These are phyloP conservation scores for Huntiella bhutanensis DNA, from an alignment of 2,329 filamentous ascomycete genomes.

Conservation along the genomic window DNA sequence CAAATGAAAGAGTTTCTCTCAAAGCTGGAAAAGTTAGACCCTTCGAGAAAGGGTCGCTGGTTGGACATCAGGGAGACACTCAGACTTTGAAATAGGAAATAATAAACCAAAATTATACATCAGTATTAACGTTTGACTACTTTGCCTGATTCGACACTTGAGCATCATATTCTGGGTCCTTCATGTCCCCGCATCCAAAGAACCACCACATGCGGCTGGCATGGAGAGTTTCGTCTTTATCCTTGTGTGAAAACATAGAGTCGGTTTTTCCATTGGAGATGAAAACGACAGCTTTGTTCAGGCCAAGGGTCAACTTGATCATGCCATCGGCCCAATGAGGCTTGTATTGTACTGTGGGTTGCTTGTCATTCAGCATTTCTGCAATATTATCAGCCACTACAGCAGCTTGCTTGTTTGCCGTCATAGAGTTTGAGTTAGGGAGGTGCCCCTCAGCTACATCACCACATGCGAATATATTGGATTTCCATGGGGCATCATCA, in stretches of 20 bases:
- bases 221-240: slow-evolving; percentile 27
- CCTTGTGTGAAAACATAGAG: slow-evolving; percentile 22
- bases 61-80: slow-evolving; percentile 39
- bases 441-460: slow-evolving; percentile 36
- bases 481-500: slow-evolving; percentile 15
- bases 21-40: slow-evolving; percentile 51
- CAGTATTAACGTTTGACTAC: not conserved
- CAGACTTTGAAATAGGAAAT: slow-evolving; percentile 9
- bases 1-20: slow-evolving; percentile 40
- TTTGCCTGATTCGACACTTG: not conserved
- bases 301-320: slow-evolving; percentile 34
- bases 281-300: slow-evolving; percentile 26
- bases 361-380: slow-evolving; percentile 23
- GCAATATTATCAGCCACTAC: slow-evolving; percentile 36
- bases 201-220: slow-evolving; percentile 23
- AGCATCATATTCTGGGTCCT: slow-evolving; percentile 12
- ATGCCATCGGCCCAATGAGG: slow-evolving; percentile 27
- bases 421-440: slow-evolving; percentile 33
- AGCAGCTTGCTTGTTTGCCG: slow-evolving; percentile 33
- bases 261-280: slow-evolving; percentile 25
- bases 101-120: no score
- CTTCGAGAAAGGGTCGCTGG: slow-evolving; percentile 59
- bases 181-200: slow-evolving; percentile 27
- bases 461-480: slow-evolving; percentile 42
- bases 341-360: slow-evolving; percentile 22